Percentiles rank a stretch among this genome's conserved stretches.
Conservation (phyloP, 495 filamentous ascomycete species). For the Filosporella fistucella region DNA sequence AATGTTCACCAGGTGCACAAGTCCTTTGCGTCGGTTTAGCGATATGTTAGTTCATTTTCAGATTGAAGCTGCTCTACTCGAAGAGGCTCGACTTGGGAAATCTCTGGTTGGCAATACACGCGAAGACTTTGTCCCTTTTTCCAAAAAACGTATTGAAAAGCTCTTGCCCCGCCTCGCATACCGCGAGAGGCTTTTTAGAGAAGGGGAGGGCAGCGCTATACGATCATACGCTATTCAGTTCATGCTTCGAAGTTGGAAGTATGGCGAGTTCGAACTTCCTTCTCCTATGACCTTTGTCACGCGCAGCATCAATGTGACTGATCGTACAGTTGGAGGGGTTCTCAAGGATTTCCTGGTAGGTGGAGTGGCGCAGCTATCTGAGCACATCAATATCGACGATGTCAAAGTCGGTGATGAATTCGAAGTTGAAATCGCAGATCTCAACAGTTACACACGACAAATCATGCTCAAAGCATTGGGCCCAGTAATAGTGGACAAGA, state of each 20-base stretch:
- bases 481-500: no score
- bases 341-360: conserved; percentile 14
- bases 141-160: conserved; percentile 45
- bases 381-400: conserved; percentile 21
- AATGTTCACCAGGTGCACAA: conserved; percentile 76
- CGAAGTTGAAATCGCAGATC: conserved; percentile 51
- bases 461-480: no score
- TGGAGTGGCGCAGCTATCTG: conserved; percentile 26
- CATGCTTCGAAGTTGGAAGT: conserved; percentile 71
- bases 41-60: conserved; percentile 92
- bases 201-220: conserved; percentile 28
- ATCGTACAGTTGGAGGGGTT: conserved; percentile 19
- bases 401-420: conserved; percentile 45
- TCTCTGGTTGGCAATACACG: conserved; percentile 40
- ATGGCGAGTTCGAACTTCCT: conserved; percentile 59
- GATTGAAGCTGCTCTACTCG: conserved; percentile 74
- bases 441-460: no score
- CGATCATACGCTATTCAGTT: conserved; percentile 61
- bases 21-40: conserved; percentile 75
- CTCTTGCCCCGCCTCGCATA: conserved; percentile 45
- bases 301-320: conserved; percentile 17
- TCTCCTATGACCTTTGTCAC: conserved; percentile 54
- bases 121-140: conserved; percentile 60
- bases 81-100: conserved; percentile 54
- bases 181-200: conserved; percentile 38